Conservation (phyloP, 2,329 filamentous ascomycete species). For the Mycocentrospora acerina region DNA sequence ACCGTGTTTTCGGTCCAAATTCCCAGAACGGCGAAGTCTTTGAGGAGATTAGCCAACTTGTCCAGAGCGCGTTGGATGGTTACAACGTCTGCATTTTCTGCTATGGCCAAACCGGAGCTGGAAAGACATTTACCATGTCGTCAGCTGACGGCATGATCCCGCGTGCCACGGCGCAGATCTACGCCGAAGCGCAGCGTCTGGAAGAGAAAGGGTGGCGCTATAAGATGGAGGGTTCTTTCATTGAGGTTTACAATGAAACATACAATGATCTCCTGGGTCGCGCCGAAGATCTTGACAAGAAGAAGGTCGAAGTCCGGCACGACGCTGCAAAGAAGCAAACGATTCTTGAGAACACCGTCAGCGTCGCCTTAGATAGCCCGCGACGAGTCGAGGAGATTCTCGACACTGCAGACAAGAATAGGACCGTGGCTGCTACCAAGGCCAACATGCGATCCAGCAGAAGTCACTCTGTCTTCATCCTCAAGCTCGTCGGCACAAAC, state of each 20-base stretch:
- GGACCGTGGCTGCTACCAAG: constrained; percentile 94
- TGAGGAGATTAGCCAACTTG: constrained; percentile 92
- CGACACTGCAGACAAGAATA: constrained; percentile 76
- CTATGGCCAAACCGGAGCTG: constrained; percentile 95
- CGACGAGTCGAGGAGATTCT: constrained; percentile 79
- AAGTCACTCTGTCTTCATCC: constrained; percentile 93
- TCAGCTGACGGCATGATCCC: constrained; percentile 96
- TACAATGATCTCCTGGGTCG: constrained; percentile 83
- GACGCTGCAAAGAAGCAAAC: constrained; percentile 82
- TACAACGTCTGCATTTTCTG: constrained; percentile 99
- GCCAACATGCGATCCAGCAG: constrained; percentile 93
- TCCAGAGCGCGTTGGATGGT: constrained; percentile 93
- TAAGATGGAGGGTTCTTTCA: constrained; percentile 89
- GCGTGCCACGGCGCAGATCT: constrained; percentile 88
- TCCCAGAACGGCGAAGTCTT: constrained; percentile 86
- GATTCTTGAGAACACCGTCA: constrained; percentile 75
- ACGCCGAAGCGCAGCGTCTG: constrained; percentile 78
- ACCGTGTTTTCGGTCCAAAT: constrained; percentile 81
- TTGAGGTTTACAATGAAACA: constrained; percentile 98
- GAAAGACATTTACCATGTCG: constrained; percentile 97
- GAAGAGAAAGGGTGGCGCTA: constrained; percentile 94
- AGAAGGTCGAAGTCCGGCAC: constrained; percentile 86
- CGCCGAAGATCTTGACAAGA: constrained; percentile 71
- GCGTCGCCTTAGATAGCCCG: constrained; percentile 75
- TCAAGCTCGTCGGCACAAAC: constrained; percentile 69